Percentiles rank a stretch among this genome's conserved stretches.
These are phyloP conservation scores for Didymella exigua DNA, from an alignment of 2,329 filamentous ascomycete species.

Conservation along the genomic window DNA sequence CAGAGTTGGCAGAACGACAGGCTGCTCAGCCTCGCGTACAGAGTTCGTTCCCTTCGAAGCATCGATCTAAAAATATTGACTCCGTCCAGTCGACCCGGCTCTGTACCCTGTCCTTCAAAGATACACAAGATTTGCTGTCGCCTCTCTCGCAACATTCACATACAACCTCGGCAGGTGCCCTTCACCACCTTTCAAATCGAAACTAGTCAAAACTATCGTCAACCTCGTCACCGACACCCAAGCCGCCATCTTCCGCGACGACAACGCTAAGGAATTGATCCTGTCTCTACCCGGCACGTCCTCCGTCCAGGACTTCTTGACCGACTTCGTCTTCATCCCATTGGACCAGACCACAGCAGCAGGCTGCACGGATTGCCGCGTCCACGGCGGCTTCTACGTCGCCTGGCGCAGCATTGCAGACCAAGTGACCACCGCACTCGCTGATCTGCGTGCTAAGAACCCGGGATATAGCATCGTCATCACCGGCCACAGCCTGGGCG, in stretches of 20 bases:
- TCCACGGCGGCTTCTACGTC: conserved; percentile 63
- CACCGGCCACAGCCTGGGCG: conserved; percentile 72
- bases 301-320: conserved; percentile 20
- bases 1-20: conserved; percentile 6
- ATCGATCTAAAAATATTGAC: not conserved
- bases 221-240: conserved; percentile 18
- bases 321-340: conserved; percentile 19
- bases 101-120: conserved; percentile 18
- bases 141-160: conserved; percentile 21
- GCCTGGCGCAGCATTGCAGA: conserved; percentile 60
- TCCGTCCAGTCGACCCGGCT: conserved; percentile 8
- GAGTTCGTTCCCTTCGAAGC: not conserved
- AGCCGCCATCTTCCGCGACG: conserved; percentile 22
- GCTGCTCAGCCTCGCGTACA: conserved; percentile 4
- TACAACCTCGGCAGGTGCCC: conserved; percentile 19
- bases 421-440: conserved; percentile 51
- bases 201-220: conserved; percentile 14
- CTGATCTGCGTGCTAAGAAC: conserved; percentile 51
- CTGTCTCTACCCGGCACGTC: conserved; percentile 21
- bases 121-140: conserved; percentile 24
- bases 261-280: conserved; percentile 16
- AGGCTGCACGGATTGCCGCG: conserved; percentile 52
- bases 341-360: conserved; percentile 11
- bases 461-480: conserved; percentile 60
- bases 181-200: conserved; percentile 19